Evolutionary conservation across 768 basidiomycete genomes (phyloP).

Genomic region (Suillus spraguei): DNA sequence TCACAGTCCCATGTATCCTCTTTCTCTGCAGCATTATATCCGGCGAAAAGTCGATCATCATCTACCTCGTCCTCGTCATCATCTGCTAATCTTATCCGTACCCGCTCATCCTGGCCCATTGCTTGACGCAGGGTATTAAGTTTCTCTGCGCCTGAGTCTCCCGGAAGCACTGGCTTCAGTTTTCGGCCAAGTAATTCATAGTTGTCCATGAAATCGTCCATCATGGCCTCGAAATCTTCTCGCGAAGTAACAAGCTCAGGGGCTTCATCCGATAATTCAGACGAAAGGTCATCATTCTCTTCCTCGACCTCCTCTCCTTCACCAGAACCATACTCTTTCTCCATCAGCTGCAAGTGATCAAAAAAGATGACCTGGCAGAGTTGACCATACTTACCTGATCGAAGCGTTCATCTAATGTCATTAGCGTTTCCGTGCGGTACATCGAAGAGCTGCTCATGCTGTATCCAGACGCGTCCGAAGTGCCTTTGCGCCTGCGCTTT

Average conservation of each 20-base stretch:
- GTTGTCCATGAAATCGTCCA: conserved; percentile 91
- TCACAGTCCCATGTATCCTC: conserved; percentile 95
- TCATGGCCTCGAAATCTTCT: conserved; percentile 87
- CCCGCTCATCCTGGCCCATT: conserved; percentile 69
- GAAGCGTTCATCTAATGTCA: conserved; percentile 90
- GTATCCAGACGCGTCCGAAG: conserved; percentile 90
- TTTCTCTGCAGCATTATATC: conserved; percentile 45
- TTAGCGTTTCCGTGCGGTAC: conserved; percentile 87
- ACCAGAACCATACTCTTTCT: conserved; percentile 72
- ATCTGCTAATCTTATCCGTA: conserved; percentile 45
- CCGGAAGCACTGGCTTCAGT: conserved; percentile 74
- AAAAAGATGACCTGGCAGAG: conserved; percentile 1
- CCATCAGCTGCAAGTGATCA: conserved; percentile 56
- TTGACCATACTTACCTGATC: conserved; percentile 68
- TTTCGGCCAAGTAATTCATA: conserved; percentile 91
- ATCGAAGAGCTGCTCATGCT: conserved; percentile 98
- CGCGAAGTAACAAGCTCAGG: conserved; percentile 80
- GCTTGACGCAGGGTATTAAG: conserved; percentile 77
- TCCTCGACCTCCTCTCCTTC: conserved; percentile 50
- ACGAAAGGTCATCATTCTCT: conserved; percentile 41
- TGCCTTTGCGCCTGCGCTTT: conserved; percentile 68
- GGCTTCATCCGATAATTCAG: conserved; percentile 46
- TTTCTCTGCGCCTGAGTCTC: conserved; percentile 75
- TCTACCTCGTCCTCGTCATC: conserved; percentile 51
- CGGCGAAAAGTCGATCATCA: conserved; percentile 46